Base-by-base conservation (phyloP, 75 land plant genomes). In the Sequoia sempervirens region DNA sequence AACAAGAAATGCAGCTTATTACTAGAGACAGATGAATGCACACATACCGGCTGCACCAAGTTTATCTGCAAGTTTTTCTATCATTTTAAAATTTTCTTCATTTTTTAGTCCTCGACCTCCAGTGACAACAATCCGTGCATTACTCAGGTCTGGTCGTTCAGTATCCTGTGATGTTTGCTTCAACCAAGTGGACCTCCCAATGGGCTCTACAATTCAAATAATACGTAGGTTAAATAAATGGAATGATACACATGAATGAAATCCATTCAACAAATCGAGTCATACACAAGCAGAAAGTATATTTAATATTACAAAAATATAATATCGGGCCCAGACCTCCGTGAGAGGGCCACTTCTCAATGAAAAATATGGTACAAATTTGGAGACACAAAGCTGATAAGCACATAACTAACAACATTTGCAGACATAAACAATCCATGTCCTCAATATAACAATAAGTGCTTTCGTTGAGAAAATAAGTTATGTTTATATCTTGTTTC, bases 101-200 rank as follows among this genome's bases (percentile, higher is more conserved):
- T 89, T 97, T 88, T 97, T 97, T 66, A 97, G 88, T 12, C 89
- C 99, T 52, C 99, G 85, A 5, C 99, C 99, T 36, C 98, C 99
- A 75, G 99, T 92, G 47, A 97, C 87, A n/a, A 97, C 99, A 82
- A 95, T 80, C 41, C 91, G 89, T 80, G 99, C 97, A 93, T 89
- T 95, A n/a, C 95, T 96, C n/a, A 97, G 88, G 81, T 97, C 98
- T n/a, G 99, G 99, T 36, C 96, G 91, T 70, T 94, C 98, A 83
- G 93, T 84, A 34, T 94, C 90, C 84, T 95, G 93, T 81, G 96
- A 91, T 82, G 90, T 82, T 75, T 85, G 90, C 36, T 87, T 90
- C 86, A 97, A 50, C 92, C 90, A 97, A 83, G 84, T 94, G n/a
- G 99, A 97, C 84, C 91, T 91, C 37, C 87, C 86, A 17, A 88